A percentile compares a stretch with the other conserved stretches of the same genome.
phyloP scores from a whole-genome alignment of 1,284 basidiomycete species.

The Tilletiaria anomala region DNA sequence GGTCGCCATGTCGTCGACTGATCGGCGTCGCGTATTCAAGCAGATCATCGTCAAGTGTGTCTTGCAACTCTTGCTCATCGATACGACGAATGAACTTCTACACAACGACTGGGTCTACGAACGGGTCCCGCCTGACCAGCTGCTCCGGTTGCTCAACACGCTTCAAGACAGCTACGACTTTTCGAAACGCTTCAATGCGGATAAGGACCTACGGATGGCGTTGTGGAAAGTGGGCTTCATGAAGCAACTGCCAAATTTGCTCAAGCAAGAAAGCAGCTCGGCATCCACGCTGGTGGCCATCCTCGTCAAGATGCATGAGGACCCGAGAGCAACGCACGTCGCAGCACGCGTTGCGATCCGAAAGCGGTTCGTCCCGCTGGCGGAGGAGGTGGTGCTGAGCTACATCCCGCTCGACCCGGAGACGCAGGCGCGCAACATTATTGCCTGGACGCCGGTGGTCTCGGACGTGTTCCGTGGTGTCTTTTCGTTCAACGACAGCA shows the following conservation, averaged over 20 bases:
- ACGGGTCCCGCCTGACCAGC: constrained; percentile 82
- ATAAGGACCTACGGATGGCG: constrained; percentile 88
- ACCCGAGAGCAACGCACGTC: constrained; percentile 70
- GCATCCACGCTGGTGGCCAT: constrained; percentile 89
- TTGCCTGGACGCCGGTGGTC: constrained; percentile 95
- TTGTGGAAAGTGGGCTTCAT: constrained; percentile 99
- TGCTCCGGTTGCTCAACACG: constrained; percentile 81
- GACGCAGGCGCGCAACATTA: constrained; percentile 84
- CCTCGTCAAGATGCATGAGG: constrained; percentile 82
- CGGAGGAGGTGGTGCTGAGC: constrained; percentile 76
- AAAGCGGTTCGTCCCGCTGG: constrained; percentile 78
- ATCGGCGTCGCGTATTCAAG: constrained; percentile 82
- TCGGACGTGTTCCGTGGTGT: constrained; percentile 84
- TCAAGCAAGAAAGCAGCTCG: constrained; percentile 95
- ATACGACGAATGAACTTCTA: constrained; percentile 89
- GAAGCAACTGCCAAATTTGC: constrained; percentile 94
- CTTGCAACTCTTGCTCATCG: constrained; percentile 85
- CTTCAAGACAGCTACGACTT: constrained; percentile 96
- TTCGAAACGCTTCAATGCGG: constrained; percentile 90
- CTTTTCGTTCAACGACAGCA: constrained; percentile 70
- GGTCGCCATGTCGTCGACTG: constrained; percentile 46
- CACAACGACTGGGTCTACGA: constrained; percentile 59
- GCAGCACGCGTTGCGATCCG: constrained; percentile 67
- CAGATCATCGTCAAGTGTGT: constrained; percentile 99
- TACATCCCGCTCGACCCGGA: constrained; percentile 80